These are phyloP conservation scores for Blastobotrys ciferrii DNA, from an alignment of 1,139 yeast species.

Conservation along the genomic window DNA sequence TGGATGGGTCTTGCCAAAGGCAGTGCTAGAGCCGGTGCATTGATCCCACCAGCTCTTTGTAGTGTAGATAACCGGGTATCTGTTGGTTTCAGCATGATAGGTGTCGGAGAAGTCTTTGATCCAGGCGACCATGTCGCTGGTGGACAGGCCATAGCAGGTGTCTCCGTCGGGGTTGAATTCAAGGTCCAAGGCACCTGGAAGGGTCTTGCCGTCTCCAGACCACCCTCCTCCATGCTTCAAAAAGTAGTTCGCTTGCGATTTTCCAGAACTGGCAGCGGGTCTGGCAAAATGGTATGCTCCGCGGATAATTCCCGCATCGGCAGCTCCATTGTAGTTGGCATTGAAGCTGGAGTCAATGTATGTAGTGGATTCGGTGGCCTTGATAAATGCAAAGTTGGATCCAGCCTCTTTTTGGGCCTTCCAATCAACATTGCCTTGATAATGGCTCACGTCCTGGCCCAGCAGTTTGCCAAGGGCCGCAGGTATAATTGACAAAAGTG, in stretches of 20 bases:
- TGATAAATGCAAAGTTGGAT: conserved; percentile 5
- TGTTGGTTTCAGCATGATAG: neutral
- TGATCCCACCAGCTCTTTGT: conserved; percentile 6
- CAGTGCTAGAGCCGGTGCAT: conserved; percentile 1
- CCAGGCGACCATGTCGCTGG: conserved; percentile 4
- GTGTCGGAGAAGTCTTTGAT: conserved; percentile 3
- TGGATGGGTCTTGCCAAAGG: conserved; percentile 1
- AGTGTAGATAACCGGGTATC: conserved; percentile 8
- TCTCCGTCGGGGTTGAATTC: conserved; percentile 6
- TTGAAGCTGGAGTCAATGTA: neutral
- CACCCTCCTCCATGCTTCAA: conserved; percentile 7
- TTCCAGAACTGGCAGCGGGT: neutral
- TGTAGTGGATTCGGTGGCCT: no score
- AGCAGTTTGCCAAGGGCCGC: neutral
- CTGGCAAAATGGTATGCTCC: conserved; percentile 9
- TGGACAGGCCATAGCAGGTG: conserved; percentile 7
- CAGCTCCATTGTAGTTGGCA: conserved; percentile 5
- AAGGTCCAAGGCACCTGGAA: conserved; percentile 4
- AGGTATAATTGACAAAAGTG: no score
- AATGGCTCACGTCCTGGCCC: conserved; percentile 3
- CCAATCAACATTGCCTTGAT: conserved; percentile 6
- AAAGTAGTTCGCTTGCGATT: conserved; percentile 1
- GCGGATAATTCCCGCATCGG: conserved; percentile 1
- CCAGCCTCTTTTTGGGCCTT: neutral
- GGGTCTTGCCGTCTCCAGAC: conserved; percentile 5